Evolutionary conservation across 2,329 filamentous ascomycete species (phyloP).

Genomic region (Aspergillus costaricaensis): DNA sequence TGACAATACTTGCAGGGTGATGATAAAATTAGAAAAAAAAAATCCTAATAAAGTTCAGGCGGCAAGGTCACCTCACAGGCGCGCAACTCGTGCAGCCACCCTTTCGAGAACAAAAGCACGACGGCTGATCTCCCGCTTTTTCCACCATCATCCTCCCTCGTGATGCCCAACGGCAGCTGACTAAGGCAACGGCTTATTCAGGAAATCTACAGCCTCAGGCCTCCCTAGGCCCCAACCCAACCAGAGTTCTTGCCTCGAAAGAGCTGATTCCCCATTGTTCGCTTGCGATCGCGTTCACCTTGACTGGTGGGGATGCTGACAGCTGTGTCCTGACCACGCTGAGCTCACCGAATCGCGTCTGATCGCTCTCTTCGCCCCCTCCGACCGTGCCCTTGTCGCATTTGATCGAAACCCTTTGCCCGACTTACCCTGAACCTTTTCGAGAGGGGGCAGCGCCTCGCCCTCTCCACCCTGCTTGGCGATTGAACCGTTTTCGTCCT

Average conservation of each 20-base stretch:
- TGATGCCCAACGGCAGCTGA: slow-evolving; percentile 17
- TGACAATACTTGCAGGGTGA: not conserved
- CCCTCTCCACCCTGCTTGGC: slow-evolving; percentile 22
- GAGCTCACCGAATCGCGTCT: not conserved
- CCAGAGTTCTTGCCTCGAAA: slow-evolving; percentile 8
- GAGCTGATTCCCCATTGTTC: slow-evolving; percentile 10
- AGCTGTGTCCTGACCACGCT: slow-evolving; percentile 12
- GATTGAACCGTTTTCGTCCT: slow-evolving; percentile 26
- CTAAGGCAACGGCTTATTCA: slow-evolving; percentile 14
- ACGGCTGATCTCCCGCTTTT: slow-evolving; percentile 18
- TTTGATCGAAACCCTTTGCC: not conserved
- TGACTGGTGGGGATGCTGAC: slow-evolving; percentile 13
- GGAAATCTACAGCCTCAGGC: slow-evolving; percentile 11
- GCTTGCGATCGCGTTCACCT: slow-evolving; percentile 14
- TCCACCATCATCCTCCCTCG: slow-evolving; percentile 2
- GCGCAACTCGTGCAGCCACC: not conserved
- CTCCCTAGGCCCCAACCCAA: not conserved
- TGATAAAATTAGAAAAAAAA: not conserved
- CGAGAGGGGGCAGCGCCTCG: slow-evolving; percentile 12
- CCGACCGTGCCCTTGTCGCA: not conserved
- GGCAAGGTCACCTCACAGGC: not conserved
- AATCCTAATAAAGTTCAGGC: not conserved
- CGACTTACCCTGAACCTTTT: slow-evolving; percentile 4
- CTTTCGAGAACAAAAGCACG: not conserved
- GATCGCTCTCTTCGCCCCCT: not conserved